phyloP scores from a whole-genome alignment of 75 land plant species.

The Picea sitchensis region DNA sequence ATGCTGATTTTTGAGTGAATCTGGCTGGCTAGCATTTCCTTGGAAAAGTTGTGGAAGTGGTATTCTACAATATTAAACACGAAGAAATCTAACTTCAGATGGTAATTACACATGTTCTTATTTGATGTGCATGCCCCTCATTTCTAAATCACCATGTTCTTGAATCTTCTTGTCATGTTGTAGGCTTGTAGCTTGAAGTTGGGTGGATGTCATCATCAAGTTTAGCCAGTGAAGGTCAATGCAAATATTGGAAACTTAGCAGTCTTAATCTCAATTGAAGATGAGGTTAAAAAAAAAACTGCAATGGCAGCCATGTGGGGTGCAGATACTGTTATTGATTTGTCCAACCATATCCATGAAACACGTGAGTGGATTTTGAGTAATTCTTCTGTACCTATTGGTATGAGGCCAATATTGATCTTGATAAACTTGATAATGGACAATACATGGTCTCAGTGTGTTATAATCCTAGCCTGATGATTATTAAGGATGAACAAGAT shows the following conservation, averaged over 20 bases:
- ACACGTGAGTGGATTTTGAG: too few relatives aligned
- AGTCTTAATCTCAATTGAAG: too few relatives aligned
- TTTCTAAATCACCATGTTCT: neutral
- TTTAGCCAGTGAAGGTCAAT: too few relatives aligned
- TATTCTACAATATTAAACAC: neutral
- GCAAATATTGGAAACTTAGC: too few relatives aligned
- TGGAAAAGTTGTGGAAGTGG: neutral
- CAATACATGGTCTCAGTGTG: slow-evolving; percentile 84
- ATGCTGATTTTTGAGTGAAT: neutral
- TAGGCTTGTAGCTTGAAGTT: too few relatives aligned
- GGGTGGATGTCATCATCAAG: too few relatives aligned
- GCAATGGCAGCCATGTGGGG: too few relatives aligned
- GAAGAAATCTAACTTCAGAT: neutral
- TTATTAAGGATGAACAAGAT: slow-evolving; percentile 57
- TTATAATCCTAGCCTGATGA: slow-evolving; percentile 57
- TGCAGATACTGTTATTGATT: too few relatives aligned
- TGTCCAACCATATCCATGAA: too few relatives aligned
- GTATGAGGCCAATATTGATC: slow-evolving; percentile 38
- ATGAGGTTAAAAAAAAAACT: too few relatives aligned
- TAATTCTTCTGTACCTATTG: too few relatives aligned
- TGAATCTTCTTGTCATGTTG: too few relatives aligned
- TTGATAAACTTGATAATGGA: slow-evolving; percentile 86
- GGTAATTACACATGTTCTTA: neutral
- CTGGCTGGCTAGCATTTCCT: neutral
- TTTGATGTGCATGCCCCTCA: neutral